Conservation (phyloP, 2,329 filamentous ascomycete genomes). For the Lachnellula hyalina region DNA sequence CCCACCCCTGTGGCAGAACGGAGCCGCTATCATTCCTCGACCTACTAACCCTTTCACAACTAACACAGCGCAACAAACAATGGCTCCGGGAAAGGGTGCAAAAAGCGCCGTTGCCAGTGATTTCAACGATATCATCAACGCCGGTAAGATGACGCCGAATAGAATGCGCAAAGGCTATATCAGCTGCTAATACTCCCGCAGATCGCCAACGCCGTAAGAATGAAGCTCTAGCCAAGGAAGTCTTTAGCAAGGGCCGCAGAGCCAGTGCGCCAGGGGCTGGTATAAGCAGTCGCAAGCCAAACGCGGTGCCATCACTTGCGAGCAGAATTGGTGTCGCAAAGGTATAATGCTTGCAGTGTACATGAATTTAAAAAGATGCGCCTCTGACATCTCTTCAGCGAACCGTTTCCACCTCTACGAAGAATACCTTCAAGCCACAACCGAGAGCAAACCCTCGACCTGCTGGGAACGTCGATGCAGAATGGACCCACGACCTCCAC, state of each 20-base stretch:
- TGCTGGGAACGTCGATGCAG: slow-evolving; percentile 55
- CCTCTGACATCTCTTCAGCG: slow-evolving; percentile 18
- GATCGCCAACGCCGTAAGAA: slow-evolving; percentile 65
- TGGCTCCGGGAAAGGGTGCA: slow-evolving; percentile 26
- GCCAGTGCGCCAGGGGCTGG: slow-evolving; percentile 48
- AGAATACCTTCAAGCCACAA: slow-evolving; percentile 21
- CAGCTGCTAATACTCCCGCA: slow-evolving; percentile 15
- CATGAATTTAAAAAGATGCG: neutral
- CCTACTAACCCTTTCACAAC: slow-evolving; percentile 13
- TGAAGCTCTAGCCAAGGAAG: slow-evolving; percentile 64
- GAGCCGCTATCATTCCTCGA: neutral
- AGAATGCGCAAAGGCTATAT: neutral
- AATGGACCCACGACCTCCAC: slow-evolving; percentile 70
- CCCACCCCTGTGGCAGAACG: neutral
- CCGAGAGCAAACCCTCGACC: slow-evolving; percentile 21
- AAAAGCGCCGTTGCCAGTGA: slow-evolving; percentile 19
- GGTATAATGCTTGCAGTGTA: slow-evolving; percentile 37
- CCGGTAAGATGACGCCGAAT: slow-evolving; percentile 18
- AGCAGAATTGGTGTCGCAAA: slow-evolving; percentile 71
- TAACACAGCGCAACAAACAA: slow-evolving; percentile 17
- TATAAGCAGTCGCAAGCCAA: slow-evolving; percentile 39
- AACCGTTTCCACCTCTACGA: slow-evolving; percentile 20
- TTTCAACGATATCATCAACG: slow-evolving; percentile 30
- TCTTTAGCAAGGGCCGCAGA: slow-evolving; percentile 59
- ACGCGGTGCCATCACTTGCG: slow-evolving; percentile 51